A percentile compares a stretch with the other conserved stretches of the same genome.
Evolutionary conservation across 768 basidiomycete genomes (phyloP).

Genomic region (Russula dissimulans): DNA sequence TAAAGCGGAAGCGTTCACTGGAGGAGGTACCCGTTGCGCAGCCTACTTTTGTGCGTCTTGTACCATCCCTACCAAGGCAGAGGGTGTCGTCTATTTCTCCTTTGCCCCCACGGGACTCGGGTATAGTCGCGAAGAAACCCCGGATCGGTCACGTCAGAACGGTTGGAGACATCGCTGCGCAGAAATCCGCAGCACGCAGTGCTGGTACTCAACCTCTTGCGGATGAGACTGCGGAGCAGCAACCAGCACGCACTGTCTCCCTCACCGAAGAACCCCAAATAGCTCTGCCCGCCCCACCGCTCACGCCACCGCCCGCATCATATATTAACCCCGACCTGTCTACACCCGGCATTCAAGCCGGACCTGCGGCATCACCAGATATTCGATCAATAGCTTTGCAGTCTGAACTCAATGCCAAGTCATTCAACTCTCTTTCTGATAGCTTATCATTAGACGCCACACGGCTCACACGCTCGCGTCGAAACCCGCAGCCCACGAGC

Average conservation of each 20-base stretch:
- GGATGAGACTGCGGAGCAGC: background rate
- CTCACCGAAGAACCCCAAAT: background rate
- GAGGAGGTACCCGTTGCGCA: constrained; percentile 1
- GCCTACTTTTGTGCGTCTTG: constrained; percentile 7
- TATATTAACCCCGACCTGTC: background rate
- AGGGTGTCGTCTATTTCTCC: background rate
- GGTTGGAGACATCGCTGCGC: background rate
- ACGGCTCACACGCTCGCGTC: constrained; percentile 9
- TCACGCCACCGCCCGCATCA: background rate
- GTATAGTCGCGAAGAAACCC: background rate
- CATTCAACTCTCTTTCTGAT: background rate
- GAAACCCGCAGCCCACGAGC: constrained; percentile 22
- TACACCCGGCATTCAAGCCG: background rate
- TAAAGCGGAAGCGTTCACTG: constrained; percentile 11
- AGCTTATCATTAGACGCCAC: background rate
- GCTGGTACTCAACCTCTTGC: background rate
- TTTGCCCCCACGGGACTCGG: background rate
- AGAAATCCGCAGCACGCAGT: background rate
- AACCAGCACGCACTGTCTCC: background rate
- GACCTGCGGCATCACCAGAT: background rate
- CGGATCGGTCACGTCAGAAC: constrained; percentile 5
- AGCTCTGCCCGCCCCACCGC: background rate
- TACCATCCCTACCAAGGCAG: background rate
- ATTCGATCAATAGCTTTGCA: background rate
- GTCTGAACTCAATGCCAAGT: background rate